Conservation (phyloP, 306 rosid species). For the Coriaria nepalensis region DNA sequence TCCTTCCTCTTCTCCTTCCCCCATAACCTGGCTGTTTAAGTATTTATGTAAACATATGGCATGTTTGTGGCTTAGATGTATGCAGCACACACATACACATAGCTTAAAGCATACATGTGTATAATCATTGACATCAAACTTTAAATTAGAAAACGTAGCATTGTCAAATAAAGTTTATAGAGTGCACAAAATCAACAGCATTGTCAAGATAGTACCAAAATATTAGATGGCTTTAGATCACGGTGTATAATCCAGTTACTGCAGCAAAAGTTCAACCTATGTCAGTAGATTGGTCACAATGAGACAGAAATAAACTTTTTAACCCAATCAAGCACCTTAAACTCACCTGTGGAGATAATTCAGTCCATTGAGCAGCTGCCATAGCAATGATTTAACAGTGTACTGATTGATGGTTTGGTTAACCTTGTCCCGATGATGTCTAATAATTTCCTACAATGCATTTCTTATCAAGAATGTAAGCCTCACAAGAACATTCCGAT, state of each 20-base stretch:
- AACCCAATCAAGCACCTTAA: slow-evolving; percentile 8
- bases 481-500: no score
- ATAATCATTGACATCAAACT: no score
- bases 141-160: slow-evolving; percentile 3
- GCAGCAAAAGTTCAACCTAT: slow-evolving; percentile 19
- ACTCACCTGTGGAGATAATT: slow-evolving; percentile 79
- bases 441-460: slow-evolving; percentile 73
- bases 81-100: no score
- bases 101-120: no score
- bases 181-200: slow-evolving; percentile 1
- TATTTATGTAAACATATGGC: slow-evolving; percentile 3
- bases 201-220: slow-evolving; percentile 47
- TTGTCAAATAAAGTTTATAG: slow-evolving; percentile 2
- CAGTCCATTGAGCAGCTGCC: slow-evolving; percentile 94
- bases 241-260: slow-evolving; percentile 97
- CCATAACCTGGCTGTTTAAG: slow-evolving; percentile 64
- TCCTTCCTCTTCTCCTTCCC: slow-evolving; percentile 87
- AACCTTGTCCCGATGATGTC: slow-evolving; percentile 91
- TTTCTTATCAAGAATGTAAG: neutral
- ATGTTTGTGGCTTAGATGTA: neutral
- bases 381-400: slow-evolving; percentile 77
- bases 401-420: slow-evolving; percentile 61
- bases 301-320: slow-evolving; percentile 5
- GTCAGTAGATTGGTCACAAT: slow-evolving; percentile 7
- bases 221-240: slow-evolving; percentile 91